Conservation (phyloP, 768 basidiomycete species). For the Psilocybe cubensis region DNA sequence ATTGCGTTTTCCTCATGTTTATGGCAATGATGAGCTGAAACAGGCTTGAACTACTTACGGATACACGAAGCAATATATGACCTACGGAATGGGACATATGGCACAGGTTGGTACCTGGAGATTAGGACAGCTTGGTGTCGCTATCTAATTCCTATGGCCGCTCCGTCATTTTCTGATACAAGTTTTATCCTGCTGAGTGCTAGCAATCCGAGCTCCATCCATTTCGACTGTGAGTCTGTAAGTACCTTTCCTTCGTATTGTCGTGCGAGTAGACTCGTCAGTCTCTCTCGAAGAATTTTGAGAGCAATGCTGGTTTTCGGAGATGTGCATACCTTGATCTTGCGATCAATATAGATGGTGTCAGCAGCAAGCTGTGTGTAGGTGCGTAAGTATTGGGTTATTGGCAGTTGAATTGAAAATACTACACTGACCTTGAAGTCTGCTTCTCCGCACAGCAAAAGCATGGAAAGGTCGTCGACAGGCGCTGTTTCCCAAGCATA, state of each 20-base stretch:
- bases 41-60: too few species aligned
- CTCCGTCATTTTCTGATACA: constrained; percentile 31
- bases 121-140: too few species aligned
- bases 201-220: constrained; percentile 74
- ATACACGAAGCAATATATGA: too few species aligned
- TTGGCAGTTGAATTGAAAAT: neutral
- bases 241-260: constrained; percentile 69
- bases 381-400: neutral
- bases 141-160: constrained; percentile 12
- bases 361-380: constrained; percentile 68
- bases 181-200: constrained; percentile 59
- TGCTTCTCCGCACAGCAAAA: constrained; percentile 87
- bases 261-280: constrained; percentile 60
- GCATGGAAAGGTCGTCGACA: constrained; percentile 79
- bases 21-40: too few species aligned
- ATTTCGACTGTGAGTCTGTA: constrained; percentile 59
- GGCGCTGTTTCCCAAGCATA: constrained; percentile 95
- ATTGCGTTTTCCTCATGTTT: too few species aligned
- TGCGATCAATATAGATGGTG: constrained; percentile 80
- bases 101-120: too few species aligned
- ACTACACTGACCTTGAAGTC: constrained; percentile 70
- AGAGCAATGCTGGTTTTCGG: constrained; percentile 81
- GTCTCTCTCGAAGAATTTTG: constrained; percentile 72
- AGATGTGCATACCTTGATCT: constrained; percentile 70
- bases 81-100: too few species aligned